A percentile compares a stretch with the other conserved stretches of the same genome.
Evolutionary conservation across 306 rosid species (phyloP).

Genomic region (Acacia melanoxylon): DNA sequence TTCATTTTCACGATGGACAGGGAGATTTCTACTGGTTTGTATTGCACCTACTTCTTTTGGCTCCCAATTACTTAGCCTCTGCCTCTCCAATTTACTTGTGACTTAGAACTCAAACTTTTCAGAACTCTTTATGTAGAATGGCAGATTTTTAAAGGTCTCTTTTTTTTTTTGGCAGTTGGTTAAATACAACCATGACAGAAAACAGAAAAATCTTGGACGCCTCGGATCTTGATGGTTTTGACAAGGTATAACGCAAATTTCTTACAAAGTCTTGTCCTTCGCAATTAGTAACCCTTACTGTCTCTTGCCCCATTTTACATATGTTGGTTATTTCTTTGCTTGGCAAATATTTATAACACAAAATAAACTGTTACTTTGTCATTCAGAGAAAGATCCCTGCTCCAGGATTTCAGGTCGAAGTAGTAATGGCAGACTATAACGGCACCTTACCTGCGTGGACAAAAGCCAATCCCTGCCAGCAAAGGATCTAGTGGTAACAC

Average conservation of each 20-base stretch:
- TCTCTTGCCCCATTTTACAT: background rate
- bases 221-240: conserved; percentile 85
- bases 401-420: conserved; percentile 85
- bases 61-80: background rate
- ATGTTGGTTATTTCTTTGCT: conserved; percentile 6
- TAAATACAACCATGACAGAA: conserved; percentile 78
- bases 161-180: conserved; percentile 61
- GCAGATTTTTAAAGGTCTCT: conserved; percentile 17
- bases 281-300: background rate
- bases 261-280: background rate
- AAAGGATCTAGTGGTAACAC: conserved; percentile 50
- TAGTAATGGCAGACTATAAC: conserved; percentile 78
- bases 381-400: conserved; percentile 84
- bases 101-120: conserved; percentile 14
- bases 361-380: conserved; percentile 17
- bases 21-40: conserved; percentile 97
- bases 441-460: conserved; percentile 51
- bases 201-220: conserved; percentile 54
- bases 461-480: conserved; percentile 44
- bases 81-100: conserved; percentile 16
- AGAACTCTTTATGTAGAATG: conserved; percentile 13
- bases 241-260: conserved; percentile 58
- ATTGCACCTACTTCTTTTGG: conserved; percentile 6
- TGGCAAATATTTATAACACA: conserved; percentile 19
- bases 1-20: conserved; percentile 83